Conservation (phyloP, 805 yeast species). For the Starmera dryadoides region DNA sequence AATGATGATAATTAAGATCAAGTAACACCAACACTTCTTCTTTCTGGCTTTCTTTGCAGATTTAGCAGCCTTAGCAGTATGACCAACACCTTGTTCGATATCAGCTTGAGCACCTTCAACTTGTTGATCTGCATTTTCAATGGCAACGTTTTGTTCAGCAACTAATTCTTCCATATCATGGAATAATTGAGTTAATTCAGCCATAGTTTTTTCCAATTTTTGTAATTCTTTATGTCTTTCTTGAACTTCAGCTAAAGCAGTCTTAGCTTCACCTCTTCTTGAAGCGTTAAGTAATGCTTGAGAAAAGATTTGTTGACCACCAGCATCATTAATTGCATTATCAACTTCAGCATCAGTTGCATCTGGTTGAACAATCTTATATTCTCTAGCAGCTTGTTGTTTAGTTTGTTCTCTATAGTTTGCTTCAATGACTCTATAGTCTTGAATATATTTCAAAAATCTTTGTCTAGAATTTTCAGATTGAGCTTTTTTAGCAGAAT, state of each 20-base stretch:
- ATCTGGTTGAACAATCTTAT: conserved; percentile 79
- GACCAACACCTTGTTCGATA: conserved; percentile 90
- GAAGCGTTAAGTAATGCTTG: conserved; percentile 84
- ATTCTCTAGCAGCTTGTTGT: conserved; percentile 88
- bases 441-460: conserved; percentile 81
- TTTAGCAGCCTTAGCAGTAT: conserved; percentile 83
- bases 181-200: conserved; percentile 90
- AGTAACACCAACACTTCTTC: conserved; percentile 81
- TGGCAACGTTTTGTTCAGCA: conserved; percentile 87
- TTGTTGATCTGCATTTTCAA: conserved; percentile 76
- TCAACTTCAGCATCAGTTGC: conserved; percentile 79
- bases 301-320: conserved; percentile 87
- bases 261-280: conserved; percentile 90
- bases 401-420: conserved; percentile 78
- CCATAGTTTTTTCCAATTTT: conserved; percentile 92
- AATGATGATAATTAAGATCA: conserved; percentile 52
- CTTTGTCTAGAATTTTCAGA: conserved; percentile 82
- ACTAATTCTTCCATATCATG: conserved; percentile 95
- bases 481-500: conserved; percentile 79
- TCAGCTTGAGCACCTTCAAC: conserved; percentile 81
- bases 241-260: conserved; percentile 93
- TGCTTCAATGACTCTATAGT: conserved; percentile 80
- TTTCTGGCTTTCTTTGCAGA: conserved; percentile 86
- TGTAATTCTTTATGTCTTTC: conserved; percentile 91
- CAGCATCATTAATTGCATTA: conserved; percentile 77